phyloP scores from a whole-genome alignment of 371 early-diverging fungal species.

The Chytridium lagenaria region DNA sequence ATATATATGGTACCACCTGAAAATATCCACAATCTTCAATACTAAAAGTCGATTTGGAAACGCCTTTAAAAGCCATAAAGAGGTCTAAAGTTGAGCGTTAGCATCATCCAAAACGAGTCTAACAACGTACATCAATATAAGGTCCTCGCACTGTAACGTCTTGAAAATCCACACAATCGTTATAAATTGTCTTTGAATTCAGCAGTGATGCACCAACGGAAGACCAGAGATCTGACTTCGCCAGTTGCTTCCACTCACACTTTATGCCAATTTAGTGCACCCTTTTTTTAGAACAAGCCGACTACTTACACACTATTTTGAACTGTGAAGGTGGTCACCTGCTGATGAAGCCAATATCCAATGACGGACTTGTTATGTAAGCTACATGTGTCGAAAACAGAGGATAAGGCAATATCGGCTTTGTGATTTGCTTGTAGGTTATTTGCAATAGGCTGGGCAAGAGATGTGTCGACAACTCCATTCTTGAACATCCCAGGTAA shows the following conservation, averaged over 20 bases:
- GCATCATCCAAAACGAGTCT: neutral
- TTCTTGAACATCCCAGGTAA: constrained; percentile 11
- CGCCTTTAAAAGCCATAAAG: constrained; percentile 1
- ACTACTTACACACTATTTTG: constrained; percentile 14
- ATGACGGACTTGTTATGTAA: neutral
- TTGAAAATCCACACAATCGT: neutral
- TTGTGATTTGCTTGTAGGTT: neutral
- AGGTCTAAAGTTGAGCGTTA: neutral
- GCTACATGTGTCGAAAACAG: neutral
- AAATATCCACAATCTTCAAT: constrained; percentile 3
- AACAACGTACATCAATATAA: neutral
- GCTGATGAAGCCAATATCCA: neutral
- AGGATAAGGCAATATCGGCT: neutral
- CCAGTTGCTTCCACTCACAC: constrained; percentile 15
- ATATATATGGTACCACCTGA: constrained; percentile 1
- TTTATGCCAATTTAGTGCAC: neutral
- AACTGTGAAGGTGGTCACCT: constrained; percentile 1
- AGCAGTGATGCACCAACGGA: constrained; percentile 13
- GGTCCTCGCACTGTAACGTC: neutral
- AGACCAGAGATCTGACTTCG: constrained; percentile 16
- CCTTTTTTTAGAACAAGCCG: neutral
- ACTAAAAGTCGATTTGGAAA: neutral
- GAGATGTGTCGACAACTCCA: neutral
- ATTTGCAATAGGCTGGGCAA: neutral
- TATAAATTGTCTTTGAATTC: constrained; percentile 3